Evolutionary conservation across 2,329 filamentous ascomycete species (phyloP).

Genomic region (Cercospora sojina): DNA sequence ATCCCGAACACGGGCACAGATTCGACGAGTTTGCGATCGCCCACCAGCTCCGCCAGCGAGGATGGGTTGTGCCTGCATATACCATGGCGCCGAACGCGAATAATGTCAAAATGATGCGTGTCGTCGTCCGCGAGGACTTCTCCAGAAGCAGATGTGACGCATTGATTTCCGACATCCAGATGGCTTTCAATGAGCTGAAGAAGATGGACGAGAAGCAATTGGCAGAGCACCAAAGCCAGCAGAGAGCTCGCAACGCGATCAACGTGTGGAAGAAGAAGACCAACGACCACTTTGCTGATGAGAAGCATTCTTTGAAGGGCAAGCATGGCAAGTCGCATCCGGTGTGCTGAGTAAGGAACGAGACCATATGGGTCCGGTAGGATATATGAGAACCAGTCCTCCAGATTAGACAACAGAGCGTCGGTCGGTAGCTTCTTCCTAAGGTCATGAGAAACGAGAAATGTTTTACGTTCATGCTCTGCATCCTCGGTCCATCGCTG

Average conservation of each 20-base stretch:
- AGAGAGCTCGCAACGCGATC: constrained; percentile 26
- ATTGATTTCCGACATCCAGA: constrained; percentile 74
- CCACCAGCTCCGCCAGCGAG: constrained; percentile 79
- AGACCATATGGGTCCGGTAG: background rate
- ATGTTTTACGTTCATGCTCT: background rate
- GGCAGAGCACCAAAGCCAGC: constrained; percentile 61
- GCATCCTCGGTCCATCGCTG: background rate
- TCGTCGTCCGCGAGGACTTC: constrained; percentile 93
- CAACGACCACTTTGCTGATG: constrained; percentile 59
- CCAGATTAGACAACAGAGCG: background rate
- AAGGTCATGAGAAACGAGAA: background rate
- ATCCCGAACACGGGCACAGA: constrained; percentile 54
- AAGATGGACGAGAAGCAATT: constrained; percentile 72
- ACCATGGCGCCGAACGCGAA: constrained; percentile 91
- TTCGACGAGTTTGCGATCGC: constrained; percentile 61
- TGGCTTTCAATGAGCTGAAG: constrained; percentile 69
- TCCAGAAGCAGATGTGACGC: constrained; percentile 76
- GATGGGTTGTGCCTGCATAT: constrained; percentile 94
- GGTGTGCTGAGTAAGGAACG: constrained; percentile 64
- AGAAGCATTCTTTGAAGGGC: constrained; percentile 83
- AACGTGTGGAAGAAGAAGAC: constrained; percentile 37
- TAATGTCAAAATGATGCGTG: constrained; percentile 82
- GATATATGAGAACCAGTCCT: background rate
- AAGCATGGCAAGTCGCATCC: constrained; percentile 89
- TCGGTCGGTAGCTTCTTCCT: background rate